Evolutionary conservation across 1,139 yeast genomes (phyloP), one percentile per base, ranked within the genome.

Genomic region (Saccharomyces hybrid): DNA sequence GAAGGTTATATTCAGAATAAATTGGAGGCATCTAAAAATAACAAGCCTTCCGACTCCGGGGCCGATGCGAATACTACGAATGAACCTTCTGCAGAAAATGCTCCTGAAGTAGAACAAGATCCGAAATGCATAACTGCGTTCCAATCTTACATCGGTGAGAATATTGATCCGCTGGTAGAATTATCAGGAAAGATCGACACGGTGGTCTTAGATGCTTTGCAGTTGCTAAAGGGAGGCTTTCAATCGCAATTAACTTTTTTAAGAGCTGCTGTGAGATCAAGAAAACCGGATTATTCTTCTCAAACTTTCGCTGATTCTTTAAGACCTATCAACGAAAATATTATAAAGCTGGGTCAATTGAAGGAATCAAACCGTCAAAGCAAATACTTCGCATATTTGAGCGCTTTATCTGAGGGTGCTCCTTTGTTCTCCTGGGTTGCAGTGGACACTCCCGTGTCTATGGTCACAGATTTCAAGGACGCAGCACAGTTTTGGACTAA

Each of bases 401-500:
- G 85, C 62, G 81, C 97, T 2, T 76, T 95, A 51, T 81, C 91
- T 44, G 98, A 93, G 68, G 97, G 96, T 51, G 82, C 88, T 6
- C 91, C 96, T 5, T 89, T 88, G 3, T 76, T 91, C 57, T 95
- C 96, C 20, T 95, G 99, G 99, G 80, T 91, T 58, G 82, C 88
- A 25, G 79, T 82, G 14, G 81, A 78, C 3, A 83, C 91, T 4
- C 81, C 84, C 11, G 82, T 84, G 16, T 81, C 89, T 0, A 81
- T 78, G 61, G 80, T 95, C 57, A 81, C 86, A 2, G 97, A 91
- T 61, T 87, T 84, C 73, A 88, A 85, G 67, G 99, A 95, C 64
- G 82, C 95, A 46, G 89, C 96, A 44, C 93, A 86, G 67, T 95
- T 91, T 72, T 95, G 96, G 89, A 82, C 96, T 31, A 91, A 95